Percentiles rank a stretch among this genome's conserved stretches.
Conservation (phyloP, 371 early-diverging fungal species). For the Actinomortierella ambigua region DNA sequence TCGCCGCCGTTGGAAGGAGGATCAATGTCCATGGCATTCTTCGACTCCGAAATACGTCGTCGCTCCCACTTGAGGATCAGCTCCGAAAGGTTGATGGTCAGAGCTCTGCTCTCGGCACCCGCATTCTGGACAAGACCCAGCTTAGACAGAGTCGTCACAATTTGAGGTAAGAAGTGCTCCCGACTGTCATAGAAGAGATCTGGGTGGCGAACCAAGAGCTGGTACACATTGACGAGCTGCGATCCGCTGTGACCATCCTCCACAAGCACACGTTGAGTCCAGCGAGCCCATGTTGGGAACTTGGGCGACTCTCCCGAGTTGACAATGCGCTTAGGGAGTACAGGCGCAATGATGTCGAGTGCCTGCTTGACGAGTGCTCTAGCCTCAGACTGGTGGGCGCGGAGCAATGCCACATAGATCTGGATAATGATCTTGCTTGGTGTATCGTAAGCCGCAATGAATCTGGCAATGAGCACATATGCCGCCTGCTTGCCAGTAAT, state of each 20-base stretch:
- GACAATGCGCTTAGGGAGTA: slow-evolving; percentile 80
- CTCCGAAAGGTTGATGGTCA: slow-evolving; percentile 92
- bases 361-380: slow-evolving; percentile 90
- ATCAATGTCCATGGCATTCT: slow-evolving; percentile 41
- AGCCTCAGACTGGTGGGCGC: slow-evolving; percentile 87
- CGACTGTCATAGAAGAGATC: slow-evolving; percentile 89
- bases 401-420: slow-evolving; percentile 86
- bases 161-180: slow-evolving; percentile 88
- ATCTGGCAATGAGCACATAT: slow-evolving; percentile 89
- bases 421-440: slow-evolving; percentile 92
- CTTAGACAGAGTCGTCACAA: slow-evolving; percentile 83
- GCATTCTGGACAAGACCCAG: slow-evolving; percentile 86
- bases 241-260: slow-evolving; percentile 91
- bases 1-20: slow-evolving; percentile 20
- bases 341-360: slow-evolving; percentile 90
- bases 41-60: slow-evolving; percentile 52
- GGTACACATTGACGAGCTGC: slow-evolving; percentile 89
- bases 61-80: slow-evolving; percentile 91
- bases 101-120: slow-evolving; percentile 82
- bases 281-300: slow-evolving; percentile 89
- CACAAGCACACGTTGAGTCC: slow-evolving; percentile 85
- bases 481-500: slow-evolving; percentile 94
- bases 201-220: slow-evolving; percentile 87
- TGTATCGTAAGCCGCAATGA: slow-evolving; percentile 91
- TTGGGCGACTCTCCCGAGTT: slow-evolving; percentile 48